A percentile compares a stretch with the other conserved stretches of the same genome.
phyloP scores from a whole-genome alignment of 164 flowering plant genomes.

The Berberis thunbergii region DNA sequence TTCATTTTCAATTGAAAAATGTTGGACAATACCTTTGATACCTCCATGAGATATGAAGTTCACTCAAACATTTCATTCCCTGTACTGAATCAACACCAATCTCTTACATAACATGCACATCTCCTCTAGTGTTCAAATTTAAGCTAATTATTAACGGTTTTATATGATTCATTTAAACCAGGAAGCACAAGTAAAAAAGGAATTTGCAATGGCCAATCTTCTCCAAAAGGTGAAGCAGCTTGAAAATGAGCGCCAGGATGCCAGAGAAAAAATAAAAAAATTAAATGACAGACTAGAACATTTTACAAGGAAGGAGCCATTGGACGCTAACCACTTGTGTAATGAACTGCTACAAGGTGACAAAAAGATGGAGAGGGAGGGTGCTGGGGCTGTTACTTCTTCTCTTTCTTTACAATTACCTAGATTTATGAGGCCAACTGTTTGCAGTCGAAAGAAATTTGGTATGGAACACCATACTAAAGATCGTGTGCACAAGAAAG shows the following conservation, averaged over 20 bases:
- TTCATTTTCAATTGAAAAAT: too few relatives aligned
- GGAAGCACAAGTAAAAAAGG: conserved; percentile 32
- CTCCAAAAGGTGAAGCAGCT: conserved; percentile 33
- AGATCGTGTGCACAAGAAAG: conserved; percentile 10
- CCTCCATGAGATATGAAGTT: too few relatives aligned
- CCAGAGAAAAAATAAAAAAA: conserved; percentile 23
- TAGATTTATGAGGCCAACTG: conserved; percentile 54
- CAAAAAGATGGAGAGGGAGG: background rate
- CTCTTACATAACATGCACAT: background rate
- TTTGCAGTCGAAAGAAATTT: conserved; percentile 43
- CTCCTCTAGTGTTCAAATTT: background rate
- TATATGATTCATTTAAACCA: conserved; percentile 16
- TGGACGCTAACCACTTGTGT: conserved; percentile 13
- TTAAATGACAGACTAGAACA: conserved; percentile 24
- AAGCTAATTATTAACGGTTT: background rate
- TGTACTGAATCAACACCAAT: background rate
- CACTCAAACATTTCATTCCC: too few relatives aligned
- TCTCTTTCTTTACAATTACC: conserved; percentile 25
- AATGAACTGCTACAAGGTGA: conserved; percentile 12
- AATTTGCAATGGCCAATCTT: conserved; percentile 33
- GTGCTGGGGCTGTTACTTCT: background rate
- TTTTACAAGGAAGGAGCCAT: conserved; percentile 14
- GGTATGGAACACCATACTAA: conserved; percentile 14
- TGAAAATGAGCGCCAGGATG: conserved; percentile 31
- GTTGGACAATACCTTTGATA: too few relatives aligned